These are phyloP conservation scores for Phytophthora tubulina DNA, from an alignment of 352 stramenopile species.

Conservation along the genomic window DNA sequence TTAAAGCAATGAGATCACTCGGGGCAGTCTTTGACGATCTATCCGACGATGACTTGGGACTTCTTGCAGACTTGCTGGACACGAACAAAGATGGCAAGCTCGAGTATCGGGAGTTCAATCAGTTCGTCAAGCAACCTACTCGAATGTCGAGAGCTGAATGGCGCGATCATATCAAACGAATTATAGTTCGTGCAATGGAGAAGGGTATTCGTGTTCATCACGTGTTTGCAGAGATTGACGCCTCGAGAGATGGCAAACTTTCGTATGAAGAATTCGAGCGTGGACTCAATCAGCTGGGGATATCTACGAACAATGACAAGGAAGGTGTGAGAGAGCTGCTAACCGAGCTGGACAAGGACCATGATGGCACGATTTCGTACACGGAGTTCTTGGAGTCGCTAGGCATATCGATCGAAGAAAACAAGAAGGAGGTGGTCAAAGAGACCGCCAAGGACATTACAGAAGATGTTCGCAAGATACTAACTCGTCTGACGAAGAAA, in stretches of 20 bases:
- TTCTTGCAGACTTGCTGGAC: slow-evolving; percentile 50
- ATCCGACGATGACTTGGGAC: slow-evolving; percentile 48
- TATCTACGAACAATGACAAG: slow-evolving; percentile 40
- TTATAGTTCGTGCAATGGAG: slow-evolving; percentile 60
- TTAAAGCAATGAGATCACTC: slow-evolving; percentile 56
- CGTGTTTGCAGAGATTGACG: slow-evolving; percentile 73
- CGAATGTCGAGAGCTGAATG: slow-evolving; percentile 31
- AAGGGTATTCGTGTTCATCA: slow-evolving; percentile 71
- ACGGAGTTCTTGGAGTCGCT: slow-evolving; percentile 79
- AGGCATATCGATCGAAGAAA: slow-evolving; percentile 54
- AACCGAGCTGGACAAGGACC: slow-evolving; percentile 62
- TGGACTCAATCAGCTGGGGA: slow-evolving; percentile 63
- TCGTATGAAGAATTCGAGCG: slow-evolving; percentile 63
- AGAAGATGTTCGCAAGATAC: slow-evolving; percentile 49
- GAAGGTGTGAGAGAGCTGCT: slow-evolving; percentile 60
- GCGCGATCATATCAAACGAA: slow-evolving; percentile 61
- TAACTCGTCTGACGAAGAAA: slow-evolving; percentile 57
- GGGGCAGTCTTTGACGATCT: slow-evolving; percentile 58
- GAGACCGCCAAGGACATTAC: slow-evolving; percentile 60
- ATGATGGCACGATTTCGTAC: slow-evolving; percentile 78
- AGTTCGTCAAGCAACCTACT: slow-evolving; percentile 46
- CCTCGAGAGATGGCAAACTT: slow-evolving; percentile 67
- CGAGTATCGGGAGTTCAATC: slow-evolving; percentile 53
- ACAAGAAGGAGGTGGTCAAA: slow-evolving; percentile 56
- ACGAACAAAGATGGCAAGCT: slow-evolving; percentile 59